A percentile compares a stretch with the other conserved stretches of the same genome.
phyloP scores from a whole-genome alignment of 208 protist genomes.

The Crithidia fasciculata region DNA sequence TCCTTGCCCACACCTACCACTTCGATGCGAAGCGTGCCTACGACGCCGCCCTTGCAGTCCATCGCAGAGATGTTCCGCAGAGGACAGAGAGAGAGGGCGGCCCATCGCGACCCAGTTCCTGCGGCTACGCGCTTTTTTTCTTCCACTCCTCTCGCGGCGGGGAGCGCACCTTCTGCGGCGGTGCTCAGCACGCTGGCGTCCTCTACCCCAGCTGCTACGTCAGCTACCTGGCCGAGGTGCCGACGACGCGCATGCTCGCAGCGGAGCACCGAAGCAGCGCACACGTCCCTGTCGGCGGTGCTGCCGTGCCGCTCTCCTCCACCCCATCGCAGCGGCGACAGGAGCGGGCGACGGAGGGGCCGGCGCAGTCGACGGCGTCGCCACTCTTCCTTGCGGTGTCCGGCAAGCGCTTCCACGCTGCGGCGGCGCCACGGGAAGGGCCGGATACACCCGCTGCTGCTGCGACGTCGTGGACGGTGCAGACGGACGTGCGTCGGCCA shows the following conservation, averaged over 20 bases:
- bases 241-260: slow-evolving; percentile 21
- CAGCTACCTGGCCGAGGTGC: slow-evolving; percentile 31
- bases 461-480: slow-evolving; percentile 11
- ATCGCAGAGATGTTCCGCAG: neutral
- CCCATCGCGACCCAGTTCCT: neutral
- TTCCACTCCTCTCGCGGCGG: slow-evolving; percentile 13
- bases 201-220: slow-evolving; percentile 30
- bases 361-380: neutral
- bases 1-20: slow-evolving; percentile 37
- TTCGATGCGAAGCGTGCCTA: slow-evolving; percentile 27
- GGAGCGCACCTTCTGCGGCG: slow-evolving; percentile 1
- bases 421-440: neutral
- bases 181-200: neutral
- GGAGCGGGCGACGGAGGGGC: neutral
- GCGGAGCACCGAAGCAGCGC: neutral
- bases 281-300: neutral
- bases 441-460: neutral
- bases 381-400: neutral
- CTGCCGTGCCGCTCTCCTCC: neutral
- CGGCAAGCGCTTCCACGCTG: slow-evolving; percentile 13
- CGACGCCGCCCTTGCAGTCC: slow-evolving; percentile 17
- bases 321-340: neutral
- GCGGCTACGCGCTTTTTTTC: slow-evolving; percentile 34
- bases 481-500: neutral
- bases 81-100: neutral